Percentiles rank a stretch among this genome's conserved stretches.
These are phyloP conservation scores for Solanum chmielewskii DNA, from an alignment of 257 asterid genomes.

Conservation along the genomic window DNA sequence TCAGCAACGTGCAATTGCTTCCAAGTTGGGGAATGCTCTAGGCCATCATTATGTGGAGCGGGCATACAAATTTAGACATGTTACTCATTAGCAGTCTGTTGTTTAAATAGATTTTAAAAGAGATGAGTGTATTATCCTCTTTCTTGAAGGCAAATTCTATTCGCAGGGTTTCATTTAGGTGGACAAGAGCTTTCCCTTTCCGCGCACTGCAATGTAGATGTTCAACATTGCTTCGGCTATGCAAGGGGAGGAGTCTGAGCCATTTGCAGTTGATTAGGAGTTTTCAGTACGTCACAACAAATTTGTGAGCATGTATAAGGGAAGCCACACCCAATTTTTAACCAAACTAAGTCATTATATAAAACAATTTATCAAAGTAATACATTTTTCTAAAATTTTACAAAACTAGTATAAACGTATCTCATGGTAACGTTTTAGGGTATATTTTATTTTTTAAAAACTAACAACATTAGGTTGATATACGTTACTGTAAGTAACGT, in stretches of 20 bases:
- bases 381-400: no score
- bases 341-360: no score
- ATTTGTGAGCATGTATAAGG: constrained; percentile 48
- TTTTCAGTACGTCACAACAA: constrained; percentile 47
- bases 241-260: constrained; percentile 42
- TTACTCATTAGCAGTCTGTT: constrained; percentile 58
- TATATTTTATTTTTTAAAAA: no score
- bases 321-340: constrained; percentile 16
- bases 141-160: constrained; percentile 52
- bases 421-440: no score
- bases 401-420: no score
- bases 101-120: constrained; percentile 68
- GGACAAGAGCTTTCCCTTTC: constrained; percentile 76
- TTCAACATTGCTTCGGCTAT: constrained; percentile 62
- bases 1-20: constrained; percentile 41
- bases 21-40: constrained; percentile 23
- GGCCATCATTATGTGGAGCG: constrained; percentile 46
- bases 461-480: no score
- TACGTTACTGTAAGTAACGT: no score
- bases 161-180: constrained; percentile 76
- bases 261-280: constrained; percentile 55
- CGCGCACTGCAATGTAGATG: constrained; percentile 66
- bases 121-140: constrained; percentile 52
- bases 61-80: constrained; percentile 57
- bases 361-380: no score